phyloP scores from a whole-genome alignment of 129 eudicot genomes.

The Flaveria linearis region DNA sequence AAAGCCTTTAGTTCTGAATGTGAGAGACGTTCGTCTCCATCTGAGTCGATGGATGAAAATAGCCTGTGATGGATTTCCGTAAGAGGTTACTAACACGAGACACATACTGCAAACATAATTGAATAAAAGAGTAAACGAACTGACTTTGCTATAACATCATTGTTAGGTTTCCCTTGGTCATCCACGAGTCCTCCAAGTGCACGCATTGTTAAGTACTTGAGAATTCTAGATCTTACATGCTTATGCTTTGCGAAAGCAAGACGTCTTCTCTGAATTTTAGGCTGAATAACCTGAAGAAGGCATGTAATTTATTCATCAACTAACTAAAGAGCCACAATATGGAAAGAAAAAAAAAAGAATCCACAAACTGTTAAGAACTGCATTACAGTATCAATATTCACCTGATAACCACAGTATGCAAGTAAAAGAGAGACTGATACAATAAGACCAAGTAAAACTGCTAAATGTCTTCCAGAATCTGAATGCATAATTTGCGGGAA shows the following conservation, averaged over 20 bases:
- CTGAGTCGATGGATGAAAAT: conserved; percentile 51
- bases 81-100: conserved; percentile 10
- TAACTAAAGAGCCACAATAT: background rate
- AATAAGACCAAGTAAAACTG: conserved; percentile 70
- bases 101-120: background rate
- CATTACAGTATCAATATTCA: conserved; percentile 28
- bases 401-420: conserved; percentile 87
- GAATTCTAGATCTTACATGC: conserved; percentile 65
- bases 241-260: conserved; percentile 78
- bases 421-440: conserved; percentile 54
- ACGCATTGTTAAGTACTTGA: conserved; percentile 50
- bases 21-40: conserved; percentile 48
- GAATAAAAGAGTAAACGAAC: conserved; percentile 18
- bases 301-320: background rate
- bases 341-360: background rate
- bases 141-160: conserved; percentile 56
- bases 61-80: conserved; percentile 47
- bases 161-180: conserved; percentile 53
- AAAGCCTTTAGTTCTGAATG: conserved; percentile 63
- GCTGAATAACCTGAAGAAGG: conserved; percentile 62
- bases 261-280: conserved; percentile 67
- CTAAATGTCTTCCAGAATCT: conserved; percentile 73
- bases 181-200: conserved; percentile 60
- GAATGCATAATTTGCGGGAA: conserved; percentile 66
- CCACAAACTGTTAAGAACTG: conserved; percentile 11